Conservation (phyloP, 2,329 filamentous ascomycete species). For the Fusarium euwallaceae region DNA sequence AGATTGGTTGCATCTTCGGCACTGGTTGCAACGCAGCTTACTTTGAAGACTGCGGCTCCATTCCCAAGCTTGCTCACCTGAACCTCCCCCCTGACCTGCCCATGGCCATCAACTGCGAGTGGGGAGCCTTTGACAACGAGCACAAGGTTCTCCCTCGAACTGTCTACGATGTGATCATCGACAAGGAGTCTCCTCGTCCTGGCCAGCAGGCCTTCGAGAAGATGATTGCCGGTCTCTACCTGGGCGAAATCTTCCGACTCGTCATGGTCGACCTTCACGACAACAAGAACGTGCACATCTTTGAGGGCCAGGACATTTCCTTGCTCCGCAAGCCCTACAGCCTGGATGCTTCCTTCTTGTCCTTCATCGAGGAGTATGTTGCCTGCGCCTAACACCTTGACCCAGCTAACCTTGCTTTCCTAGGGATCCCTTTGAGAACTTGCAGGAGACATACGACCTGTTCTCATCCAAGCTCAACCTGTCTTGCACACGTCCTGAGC, state of each 20-base stretch:
- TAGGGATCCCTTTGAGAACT: slow-evolving; percentile 94
- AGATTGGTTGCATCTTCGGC: slow-evolving; percentile 97
- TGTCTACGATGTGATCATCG: slow-evolving; percentile 87
- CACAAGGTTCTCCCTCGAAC: slow-evolving; percentile 88
- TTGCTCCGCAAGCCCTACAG: slow-evolving; percentile 88
- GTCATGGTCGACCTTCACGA: slow-evolving; percentile 89
- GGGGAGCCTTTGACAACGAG: slow-evolving; percentile 96
- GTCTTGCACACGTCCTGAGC: slow-evolving; percentile 78
- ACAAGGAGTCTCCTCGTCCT: slow-evolving; percentile 90
- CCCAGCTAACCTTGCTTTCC: slow-evolving; percentile 34
- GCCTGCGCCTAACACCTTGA: neutral
- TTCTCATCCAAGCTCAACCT: slow-evolving; percentile 84
- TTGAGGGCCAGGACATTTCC: slow-evolving; percentile 84
- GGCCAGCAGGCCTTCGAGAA: slow-evolving; percentile 98
- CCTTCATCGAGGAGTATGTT: slow-evolving; percentile 86
- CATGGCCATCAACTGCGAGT: slow-evolving; percentile 98
- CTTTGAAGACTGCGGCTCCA: slow-evolving; percentile 91
- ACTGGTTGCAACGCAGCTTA: slow-evolving; percentile 99
- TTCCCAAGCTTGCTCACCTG: slow-evolving; percentile 94
- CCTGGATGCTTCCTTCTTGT: slow-evolving; percentile 93
- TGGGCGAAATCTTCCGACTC: slow-evolving; percentile 94
- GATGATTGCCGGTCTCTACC: slow-evolving; percentile 95
- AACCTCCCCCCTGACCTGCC: slow-evolving; percentile 86
- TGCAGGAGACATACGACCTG: slow-evolving; percentile 87
- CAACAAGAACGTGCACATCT: slow-evolving; percentile 79